A percentile compares a stretch with the other conserved stretches of the same genome.
Evolutionary conservation across 257 asterid species (phyloP).

Genomic region (Anisodus acutangulus): DNA sequence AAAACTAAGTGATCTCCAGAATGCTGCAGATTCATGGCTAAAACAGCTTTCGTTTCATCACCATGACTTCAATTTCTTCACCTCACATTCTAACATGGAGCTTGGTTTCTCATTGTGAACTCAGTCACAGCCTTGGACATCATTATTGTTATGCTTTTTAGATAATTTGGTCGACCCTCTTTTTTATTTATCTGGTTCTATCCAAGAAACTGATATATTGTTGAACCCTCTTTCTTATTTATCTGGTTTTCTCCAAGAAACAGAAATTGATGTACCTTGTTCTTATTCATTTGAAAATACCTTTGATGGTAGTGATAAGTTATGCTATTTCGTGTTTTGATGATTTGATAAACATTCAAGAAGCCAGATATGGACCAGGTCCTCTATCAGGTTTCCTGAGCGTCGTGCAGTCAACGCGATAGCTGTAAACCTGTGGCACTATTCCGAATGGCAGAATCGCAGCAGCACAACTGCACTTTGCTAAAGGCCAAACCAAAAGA

Average conservation of each 20-base stretch:
- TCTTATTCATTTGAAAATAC: not conserved
- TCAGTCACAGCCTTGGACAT: not conserved
- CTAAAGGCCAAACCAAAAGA: no score
- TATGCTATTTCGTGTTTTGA: no score
- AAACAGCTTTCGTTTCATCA: constrained; percentile 44
- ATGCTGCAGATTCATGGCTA: constrained; percentile 48
- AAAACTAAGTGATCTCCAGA: constrained; percentile 34
- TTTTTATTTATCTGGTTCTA: not conserved
- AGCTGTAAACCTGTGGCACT: no score
- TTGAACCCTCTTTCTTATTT: not conserved
- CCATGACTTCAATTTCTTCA: constrained; percentile 50
- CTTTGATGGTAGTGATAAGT: not conserved
- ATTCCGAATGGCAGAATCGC: no score
- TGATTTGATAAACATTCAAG: no score
- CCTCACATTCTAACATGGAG: constrained; percentile 27
- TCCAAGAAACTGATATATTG: not conserved
- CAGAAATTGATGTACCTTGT: not conserved
- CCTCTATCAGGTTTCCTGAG: no score
- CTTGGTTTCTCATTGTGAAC: not conserved
- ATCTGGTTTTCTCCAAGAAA: not conserved
- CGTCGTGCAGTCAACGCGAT: no score
- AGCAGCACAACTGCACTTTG: no score
- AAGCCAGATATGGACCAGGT: no score
- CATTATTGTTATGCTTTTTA: not conserved
- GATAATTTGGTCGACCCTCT: not conserved